Conservation (phyloP, 768 basidiomycete genomes). For the Boletus reticulatus region DNA sequence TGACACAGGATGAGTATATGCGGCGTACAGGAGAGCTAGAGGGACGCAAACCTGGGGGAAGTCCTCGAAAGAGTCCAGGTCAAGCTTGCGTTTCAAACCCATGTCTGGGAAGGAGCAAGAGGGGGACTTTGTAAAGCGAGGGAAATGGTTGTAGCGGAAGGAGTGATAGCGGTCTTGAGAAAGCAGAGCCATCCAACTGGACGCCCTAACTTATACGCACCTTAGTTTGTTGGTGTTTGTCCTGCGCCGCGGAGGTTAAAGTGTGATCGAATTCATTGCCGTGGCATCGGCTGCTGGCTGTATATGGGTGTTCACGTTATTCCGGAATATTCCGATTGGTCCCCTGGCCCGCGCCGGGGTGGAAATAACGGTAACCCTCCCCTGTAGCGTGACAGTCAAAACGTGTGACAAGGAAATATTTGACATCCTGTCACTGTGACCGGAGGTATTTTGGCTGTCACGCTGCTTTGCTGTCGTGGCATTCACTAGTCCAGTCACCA, state of each 20-base stretch:
- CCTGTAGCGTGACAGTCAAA: constrained; percentile 7
- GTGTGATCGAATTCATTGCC: constrained; percentile 21
- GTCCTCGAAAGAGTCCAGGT: constrained; percentile 53
- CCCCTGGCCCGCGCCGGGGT: constrained; percentile 2
- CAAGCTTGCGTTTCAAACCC: constrained; percentile 77
- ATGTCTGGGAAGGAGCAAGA: constrained; percentile 36
- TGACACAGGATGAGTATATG: constrained; percentile 26
- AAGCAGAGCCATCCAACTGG: constrained; percentile 17
- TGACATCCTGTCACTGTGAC: constrained; percentile 16
- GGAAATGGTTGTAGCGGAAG: background rate
- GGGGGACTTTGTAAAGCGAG: constrained; percentile 1
- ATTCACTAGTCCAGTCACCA: background rate
- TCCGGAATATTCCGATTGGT: constrained; percentile 31
- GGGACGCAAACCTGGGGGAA: constrained; percentile 42
- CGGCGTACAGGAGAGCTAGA: constrained; percentile 13
- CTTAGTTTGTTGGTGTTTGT: constrained; percentile 28
- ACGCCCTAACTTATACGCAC: constrained; percentile 33
- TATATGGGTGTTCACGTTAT: background rate
- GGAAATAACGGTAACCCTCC: constrained; percentile 6
- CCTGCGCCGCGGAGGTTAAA: constrained; percentile 22
- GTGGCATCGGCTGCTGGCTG: constrained; percentile 8
- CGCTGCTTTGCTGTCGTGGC: constrained; percentile 20
- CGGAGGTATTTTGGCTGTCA: constrained; percentile 11
- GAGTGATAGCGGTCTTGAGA: constrained; percentile 23
- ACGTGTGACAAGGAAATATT: constrained; percentile 15